phyloP scores from a whole-genome alignment of 306 rosid species.

The Gynostemma pentaphyllum region DNA sequence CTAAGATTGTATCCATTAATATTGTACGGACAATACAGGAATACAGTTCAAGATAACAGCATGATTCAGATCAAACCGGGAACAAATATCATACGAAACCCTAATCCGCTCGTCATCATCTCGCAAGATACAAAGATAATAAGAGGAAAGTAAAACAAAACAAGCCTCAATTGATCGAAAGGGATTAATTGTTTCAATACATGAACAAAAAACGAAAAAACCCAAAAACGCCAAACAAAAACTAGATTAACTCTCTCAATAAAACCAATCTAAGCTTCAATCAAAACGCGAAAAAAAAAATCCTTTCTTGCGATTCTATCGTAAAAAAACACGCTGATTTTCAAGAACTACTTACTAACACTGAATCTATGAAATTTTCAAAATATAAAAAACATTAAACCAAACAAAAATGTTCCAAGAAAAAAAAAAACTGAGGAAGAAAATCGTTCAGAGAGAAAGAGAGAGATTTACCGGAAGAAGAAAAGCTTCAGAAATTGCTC shows the following conservation, averaged over 20 bases:
- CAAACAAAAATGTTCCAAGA: neutral
- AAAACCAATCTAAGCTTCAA: too few species aligned
- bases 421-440: neutral
- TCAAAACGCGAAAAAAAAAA: too few species aligned
- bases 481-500: neutral
- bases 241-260: neutral
- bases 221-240: neutral
- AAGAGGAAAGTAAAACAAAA: neutral
- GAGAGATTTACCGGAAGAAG: neutral
- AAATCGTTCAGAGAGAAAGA: neutral
- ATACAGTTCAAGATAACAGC: neutral
- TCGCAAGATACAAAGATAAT: neutral
- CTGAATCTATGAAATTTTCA: too few species aligned
- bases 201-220: neutral
- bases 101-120: conserved; percentile 5
- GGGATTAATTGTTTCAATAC: neutral
- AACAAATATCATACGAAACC: neutral
- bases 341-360: too few species aligned
- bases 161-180: neutral
- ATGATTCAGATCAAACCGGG: neutral
- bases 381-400: too few species aligned
- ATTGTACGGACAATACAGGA: neutral
- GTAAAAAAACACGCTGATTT: neutral
- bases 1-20: neutral
- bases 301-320: neutral